A percentile compares a stretch with the other conserved stretches of the same genome.
phyloP scores from a whole-genome alignment of 164 flowering plant species.

The Magnolia sinica region DNA sequence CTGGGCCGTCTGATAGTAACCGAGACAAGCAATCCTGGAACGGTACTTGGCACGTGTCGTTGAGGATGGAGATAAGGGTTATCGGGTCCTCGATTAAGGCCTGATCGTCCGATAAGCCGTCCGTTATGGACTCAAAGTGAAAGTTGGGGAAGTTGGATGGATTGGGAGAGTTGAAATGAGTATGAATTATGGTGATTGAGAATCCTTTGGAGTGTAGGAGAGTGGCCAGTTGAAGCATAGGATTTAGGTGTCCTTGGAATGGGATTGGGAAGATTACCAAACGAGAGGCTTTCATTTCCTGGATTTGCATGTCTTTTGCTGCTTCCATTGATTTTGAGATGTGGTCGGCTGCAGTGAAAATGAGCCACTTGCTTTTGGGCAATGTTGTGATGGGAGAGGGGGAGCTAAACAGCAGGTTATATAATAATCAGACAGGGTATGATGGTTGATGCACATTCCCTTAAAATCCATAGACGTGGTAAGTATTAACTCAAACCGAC shows the following conservation, averaged over 20 bases:
- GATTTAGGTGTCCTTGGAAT: conserved; percentile 45
- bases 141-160: conserved; percentile 26
- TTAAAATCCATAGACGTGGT: too few relatives aligned
- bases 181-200: conserved; percentile 42
- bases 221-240: conserved; percentile 48
- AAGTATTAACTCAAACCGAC: too few relatives aligned
- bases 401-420: too few relatives aligned
- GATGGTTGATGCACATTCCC: too few relatives aligned
- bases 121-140: conserved; percentile 18
- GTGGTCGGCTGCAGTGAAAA: too few relatives aligned
- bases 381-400: too few relatives aligned
- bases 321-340: not conserved
- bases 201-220: conserved; percentile 41
- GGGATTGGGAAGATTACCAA: conserved; percentile 43
- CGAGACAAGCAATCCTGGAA: conserved; percentile 21
- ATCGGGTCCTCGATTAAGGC: conserved; percentile 7
- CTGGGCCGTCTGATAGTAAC: conserved; percentile 5
- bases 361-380: too few relatives aligned
- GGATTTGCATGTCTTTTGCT: not conserved
- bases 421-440: too few relatives aligned
- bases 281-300: not conserved
- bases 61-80: conserved; percentile 12
- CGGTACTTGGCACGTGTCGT: conserved; percentile 21
- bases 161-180: conserved; percentile 35
- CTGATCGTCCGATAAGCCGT: conserved; percentile 9